Conservation (phyloP, 2,329 filamentous ascomycete species). For the Pseudogymnoascus sp. region DNA sequence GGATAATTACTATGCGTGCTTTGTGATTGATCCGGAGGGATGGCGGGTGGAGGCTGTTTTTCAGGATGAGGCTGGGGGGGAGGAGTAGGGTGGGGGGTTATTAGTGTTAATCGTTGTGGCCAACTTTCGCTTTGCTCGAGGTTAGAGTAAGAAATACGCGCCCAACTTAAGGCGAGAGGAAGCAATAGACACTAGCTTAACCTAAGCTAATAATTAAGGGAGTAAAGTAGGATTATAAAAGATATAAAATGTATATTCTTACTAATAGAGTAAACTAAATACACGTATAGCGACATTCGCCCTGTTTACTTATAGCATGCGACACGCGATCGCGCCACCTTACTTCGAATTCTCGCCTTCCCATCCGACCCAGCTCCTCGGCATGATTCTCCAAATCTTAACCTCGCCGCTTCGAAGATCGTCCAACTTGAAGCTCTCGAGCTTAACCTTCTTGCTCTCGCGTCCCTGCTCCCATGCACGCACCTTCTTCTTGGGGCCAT, state of each 20-base stretch:
- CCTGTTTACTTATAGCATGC: background rate
- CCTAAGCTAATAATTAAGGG: no score
- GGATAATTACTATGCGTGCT: no score
- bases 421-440: constrained; percentile 89
- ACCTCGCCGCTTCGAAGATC: constrained; percentile 91
- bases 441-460: constrained; percentile 86
- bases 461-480: constrained; percentile 90
- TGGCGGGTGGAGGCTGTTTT: no score
- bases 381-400: constrained; percentile 95
- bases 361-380: constrained; percentile 88
- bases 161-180: no score
- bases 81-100: no score
- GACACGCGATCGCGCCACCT: background rate
- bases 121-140: no score
- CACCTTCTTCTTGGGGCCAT: constrained; percentile 97
- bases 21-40: no score
- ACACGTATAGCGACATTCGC: background rate
- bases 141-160: no score
- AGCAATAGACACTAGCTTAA: no score
- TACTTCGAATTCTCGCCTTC: constrained; percentile 47
- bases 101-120: no score
- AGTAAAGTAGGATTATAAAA: no score
- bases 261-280: constrained; percentile 8
- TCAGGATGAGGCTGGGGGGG: no score
- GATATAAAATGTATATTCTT: constrained; percentile 5